A percentile compares a stretch with the other conserved stretches of the same genome.
Evolutionary conservation across 495 filamentous ascomycete species (phyloP).

Genomic region (Lineolata rhizophorae): DNA sequence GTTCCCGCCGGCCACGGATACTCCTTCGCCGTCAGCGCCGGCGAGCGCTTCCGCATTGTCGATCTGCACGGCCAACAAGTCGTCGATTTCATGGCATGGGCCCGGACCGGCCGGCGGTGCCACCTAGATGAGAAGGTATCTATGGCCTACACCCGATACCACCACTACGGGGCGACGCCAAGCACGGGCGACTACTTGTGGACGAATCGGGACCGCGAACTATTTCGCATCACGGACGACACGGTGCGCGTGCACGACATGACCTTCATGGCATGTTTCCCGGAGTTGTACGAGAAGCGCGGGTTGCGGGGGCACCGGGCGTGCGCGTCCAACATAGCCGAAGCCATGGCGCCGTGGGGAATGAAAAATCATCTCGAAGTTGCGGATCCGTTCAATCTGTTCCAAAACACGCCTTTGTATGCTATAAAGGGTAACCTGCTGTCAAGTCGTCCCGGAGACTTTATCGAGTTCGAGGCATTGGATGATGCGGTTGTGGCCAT

Average conservation of each 20-base stretch:
- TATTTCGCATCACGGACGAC: constrained; percentile 14
- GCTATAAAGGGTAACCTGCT: constrained; percentile 17
- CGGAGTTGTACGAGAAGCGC: constrained; percentile 15
- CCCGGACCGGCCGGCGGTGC: constrained; percentile 3
- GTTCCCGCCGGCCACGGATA: constrained; percentile 1
- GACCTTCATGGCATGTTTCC: constrained; percentile 22
- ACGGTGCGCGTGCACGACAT: constrained; percentile 19
- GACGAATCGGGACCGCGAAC: constrained; percentile 15
- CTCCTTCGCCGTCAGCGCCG: constrained; percentile 14
- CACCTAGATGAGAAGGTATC: constrained; percentile 15
- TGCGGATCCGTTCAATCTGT: constrained; percentile 19
- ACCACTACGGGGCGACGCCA: constrained; percentile 14
- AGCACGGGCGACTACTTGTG: constrained; percentile 17
- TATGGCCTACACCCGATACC: constrained; percentile 20
- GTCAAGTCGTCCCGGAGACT: constrained; percentile 17
- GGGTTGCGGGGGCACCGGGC: constrained; percentile 15
- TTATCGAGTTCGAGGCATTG: constrained; percentile 19
- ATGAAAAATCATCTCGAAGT: constrained; percentile 13
- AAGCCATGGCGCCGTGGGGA: constrained; percentile 15
- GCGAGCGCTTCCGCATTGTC: constrained; percentile 17
- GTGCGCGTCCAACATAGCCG: constrained; percentile 18
- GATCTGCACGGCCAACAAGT: constrained; percentile 20
- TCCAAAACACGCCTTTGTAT: constrained; percentile 22
- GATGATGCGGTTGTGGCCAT: constrained; percentile 17
- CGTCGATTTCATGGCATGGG: constrained; percentile 21